Evolutionary conservation across 2,329 filamentous ascomycete species (phyloP).

Genomic region (Colletotrichum kahawae): DNA sequence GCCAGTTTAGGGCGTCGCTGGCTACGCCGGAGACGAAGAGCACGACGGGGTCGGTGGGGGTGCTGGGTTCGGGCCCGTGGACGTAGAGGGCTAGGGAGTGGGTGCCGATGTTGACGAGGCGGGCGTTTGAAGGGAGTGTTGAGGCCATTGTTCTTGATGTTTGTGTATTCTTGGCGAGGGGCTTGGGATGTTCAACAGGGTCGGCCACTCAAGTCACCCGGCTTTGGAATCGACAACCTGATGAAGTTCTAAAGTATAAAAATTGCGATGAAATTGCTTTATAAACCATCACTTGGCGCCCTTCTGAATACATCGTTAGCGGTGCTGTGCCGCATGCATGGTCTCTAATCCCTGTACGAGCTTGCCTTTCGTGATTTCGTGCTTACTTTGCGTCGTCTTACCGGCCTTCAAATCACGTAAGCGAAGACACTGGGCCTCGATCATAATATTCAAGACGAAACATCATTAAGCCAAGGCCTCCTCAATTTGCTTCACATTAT

Average conservation of each 20-base stretch:
- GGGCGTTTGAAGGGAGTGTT: neutral
- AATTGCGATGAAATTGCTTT: fast-evolving
- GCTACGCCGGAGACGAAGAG: neutral
- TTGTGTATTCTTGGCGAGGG: neutral
- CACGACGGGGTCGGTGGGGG: neutral
- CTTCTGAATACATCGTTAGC: neutral
- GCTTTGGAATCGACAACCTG: neutral
- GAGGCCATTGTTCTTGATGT: neutral
- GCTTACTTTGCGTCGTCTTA: neutral
- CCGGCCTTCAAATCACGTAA: neutral
- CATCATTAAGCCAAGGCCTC: no score
- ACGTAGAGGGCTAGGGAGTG: conserved; percentile 2
- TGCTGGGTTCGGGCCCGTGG: neutral
- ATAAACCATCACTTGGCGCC: neutral
- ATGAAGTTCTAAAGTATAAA: neutral
- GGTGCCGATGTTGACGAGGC: conserved; percentile 5
- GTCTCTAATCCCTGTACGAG: neutral
- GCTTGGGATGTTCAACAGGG: neutral
- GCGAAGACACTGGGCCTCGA: fast-evolving
- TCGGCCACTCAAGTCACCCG: neutral
- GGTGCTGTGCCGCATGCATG: neutral
- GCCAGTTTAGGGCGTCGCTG: conserved; percentile 10
- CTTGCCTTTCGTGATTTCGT: neutral
- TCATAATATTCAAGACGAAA: neutral
- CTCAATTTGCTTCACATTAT: no score